phyloP scores from a whole-genome alignment of 768 basidiomycete genomes.

The Lepiota brunneoincarnata region DNA sequence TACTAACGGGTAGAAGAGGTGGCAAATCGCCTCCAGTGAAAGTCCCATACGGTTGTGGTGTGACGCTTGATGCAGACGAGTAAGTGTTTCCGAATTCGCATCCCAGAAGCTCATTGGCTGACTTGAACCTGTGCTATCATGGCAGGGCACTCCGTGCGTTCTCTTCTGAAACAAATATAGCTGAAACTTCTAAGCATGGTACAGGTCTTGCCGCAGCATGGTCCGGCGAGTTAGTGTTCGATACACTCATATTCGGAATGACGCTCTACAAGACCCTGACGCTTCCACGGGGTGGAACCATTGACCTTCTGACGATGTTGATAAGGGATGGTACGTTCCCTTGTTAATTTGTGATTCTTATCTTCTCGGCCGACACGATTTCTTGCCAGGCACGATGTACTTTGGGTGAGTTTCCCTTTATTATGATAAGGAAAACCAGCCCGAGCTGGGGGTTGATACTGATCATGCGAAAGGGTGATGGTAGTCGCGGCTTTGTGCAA shows the following conservation, averaged over 20 bases:
- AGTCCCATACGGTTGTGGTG: slow-evolving; percentile 1
- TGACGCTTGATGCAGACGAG: not conserved
- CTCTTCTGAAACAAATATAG: not conserved
- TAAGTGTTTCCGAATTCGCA: not conserved
- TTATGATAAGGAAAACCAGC: too few relatives aligned
- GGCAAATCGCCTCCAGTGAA: not conserved
- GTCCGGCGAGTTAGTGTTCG: slow-evolving; percentile 40
- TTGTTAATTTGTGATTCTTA: not conserved
- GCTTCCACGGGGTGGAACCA: slow-evolving; percentile 19
- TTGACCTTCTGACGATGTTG: slow-evolving; percentile 29
- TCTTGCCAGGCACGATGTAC: slow-evolving; percentile 32
- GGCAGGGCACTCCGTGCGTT: slow-evolving; percentile 15
- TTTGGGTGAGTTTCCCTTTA: slow-evolving; percentile 27
- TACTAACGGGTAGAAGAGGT: not conserved
- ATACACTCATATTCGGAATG: slow-evolving; percentile 36
- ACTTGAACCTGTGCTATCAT: slow-evolving; percentile 14
- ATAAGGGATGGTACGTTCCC: slow-evolving; percentile 34
- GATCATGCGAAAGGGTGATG: slow-evolving; percentile 27
- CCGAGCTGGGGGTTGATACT: too few relatives aligned
- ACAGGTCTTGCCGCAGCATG: slow-evolving; percentile 34
- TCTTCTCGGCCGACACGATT: not conserved
- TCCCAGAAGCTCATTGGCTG: too few relatives aligned
- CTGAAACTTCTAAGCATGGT: not conserved
- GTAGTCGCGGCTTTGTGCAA: slow-evolving; percentile 32
- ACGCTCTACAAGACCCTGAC: slow-evolving; percentile 37